Conservation (phyloP, 2,329 filamentous ascomycete genomes). For the Aspergillus versicolor region DNA sequence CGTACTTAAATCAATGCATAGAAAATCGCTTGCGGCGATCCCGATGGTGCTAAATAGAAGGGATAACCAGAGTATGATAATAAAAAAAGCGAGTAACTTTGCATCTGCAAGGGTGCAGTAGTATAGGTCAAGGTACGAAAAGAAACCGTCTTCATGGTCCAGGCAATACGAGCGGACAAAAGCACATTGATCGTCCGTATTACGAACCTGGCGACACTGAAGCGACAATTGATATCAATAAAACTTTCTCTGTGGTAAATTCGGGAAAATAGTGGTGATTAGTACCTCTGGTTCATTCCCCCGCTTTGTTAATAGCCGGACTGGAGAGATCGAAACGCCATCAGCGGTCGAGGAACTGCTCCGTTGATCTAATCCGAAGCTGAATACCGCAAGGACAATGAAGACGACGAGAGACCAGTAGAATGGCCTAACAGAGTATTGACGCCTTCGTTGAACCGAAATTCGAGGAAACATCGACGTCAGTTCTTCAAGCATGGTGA, state of each 20-base stretch:
- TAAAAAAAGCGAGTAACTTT: slow-evolving; percentile 73
- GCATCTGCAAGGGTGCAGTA: slow-evolving; percentile 73
- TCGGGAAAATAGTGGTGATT: background rate
- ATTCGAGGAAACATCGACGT: slow-evolving; percentile 21
- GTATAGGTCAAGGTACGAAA: slow-evolving; percentile 86
- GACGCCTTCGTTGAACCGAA: slow-evolving; percentile 24
- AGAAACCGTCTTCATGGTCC: slow-evolving; percentile 84
- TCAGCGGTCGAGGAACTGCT: slow-evolving; percentile 7
- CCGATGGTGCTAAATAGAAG: slow-evolving; percentile 95
- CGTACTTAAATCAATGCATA: slow-evolving; percentile 94
- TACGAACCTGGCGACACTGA: slow-evolving; percentile 77
- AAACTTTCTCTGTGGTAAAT: background rate
- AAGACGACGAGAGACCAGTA: slow-evolving; percentile 45
- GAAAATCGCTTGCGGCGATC: slow-evolving; percentile 96
- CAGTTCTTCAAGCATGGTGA: slow-evolving; percentile 27
- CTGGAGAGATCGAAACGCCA: background rate
- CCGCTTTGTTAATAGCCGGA: slow-evolving; percentile 17
- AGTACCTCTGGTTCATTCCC: slow-evolving; percentile 30
- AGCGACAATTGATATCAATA: background rate
- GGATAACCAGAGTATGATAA: slow-evolving; percentile 79
- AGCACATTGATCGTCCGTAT: slow-evolving; percentile 76
- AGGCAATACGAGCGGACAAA: slow-evolving; percentile 80
- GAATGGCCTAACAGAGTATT: slow-evolving; percentile 47
- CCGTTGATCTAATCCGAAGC: slow-evolving; percentile 21
- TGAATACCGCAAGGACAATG: slow-evolving; percentile 31